Base-by-base conservation (phyloP, 805 yeast species). In the Grigorovia jiainica region DNA sequence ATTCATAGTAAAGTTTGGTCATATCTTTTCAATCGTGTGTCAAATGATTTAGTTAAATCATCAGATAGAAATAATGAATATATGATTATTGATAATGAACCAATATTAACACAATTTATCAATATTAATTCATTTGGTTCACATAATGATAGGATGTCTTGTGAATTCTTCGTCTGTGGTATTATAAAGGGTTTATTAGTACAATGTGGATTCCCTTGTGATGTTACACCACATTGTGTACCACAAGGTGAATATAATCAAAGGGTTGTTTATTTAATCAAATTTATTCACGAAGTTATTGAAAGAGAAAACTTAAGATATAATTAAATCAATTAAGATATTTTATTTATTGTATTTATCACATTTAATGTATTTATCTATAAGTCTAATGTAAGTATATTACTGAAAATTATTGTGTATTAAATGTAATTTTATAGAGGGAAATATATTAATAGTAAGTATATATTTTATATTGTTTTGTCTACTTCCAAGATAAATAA, bases 81-180 rank as follows among this genome's bases (percentile, higher is more conserved):
- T 54, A 85, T 87, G 95, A 82, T 87, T 40, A 76, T 79, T 23
- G 96, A 87, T 57, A 76, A 79, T 51, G 61, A 68, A 17, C 95
- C 95, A 2, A 51, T 79, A 38, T 64, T 86, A 24, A 70, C 85
- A 17, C 75, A 74, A 51, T 87, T 72, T 54, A 76, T 86, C 9
- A 73, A 82, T 29, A 76, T 80, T 3, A 87, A 92, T 1, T 74
- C 74, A 47, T 38, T 24, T 30, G 33, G 30, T 7, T 27, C 29
- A 21, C 36, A 27, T 29, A 19, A 27, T 13, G 39, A 27, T 13
- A 89, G 82, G 46, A 75, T 78, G 54, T 78, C 83, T n/a, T 83
- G 95, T 58, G 81, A 84, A 15, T 86, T 90, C 4, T 84, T 82
- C 54, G 74, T 80, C 1, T 94, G 95, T 9, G 96, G 96, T 1